A percentile compares a stretch with the other conserved stretches of the same genome.
These are phyloP conservation scores for Pseudogymnoascus sp. DNA, from an alignment of 2,329 filamentous ascomycete genomes.

Conservation along the genomic window DNA sequence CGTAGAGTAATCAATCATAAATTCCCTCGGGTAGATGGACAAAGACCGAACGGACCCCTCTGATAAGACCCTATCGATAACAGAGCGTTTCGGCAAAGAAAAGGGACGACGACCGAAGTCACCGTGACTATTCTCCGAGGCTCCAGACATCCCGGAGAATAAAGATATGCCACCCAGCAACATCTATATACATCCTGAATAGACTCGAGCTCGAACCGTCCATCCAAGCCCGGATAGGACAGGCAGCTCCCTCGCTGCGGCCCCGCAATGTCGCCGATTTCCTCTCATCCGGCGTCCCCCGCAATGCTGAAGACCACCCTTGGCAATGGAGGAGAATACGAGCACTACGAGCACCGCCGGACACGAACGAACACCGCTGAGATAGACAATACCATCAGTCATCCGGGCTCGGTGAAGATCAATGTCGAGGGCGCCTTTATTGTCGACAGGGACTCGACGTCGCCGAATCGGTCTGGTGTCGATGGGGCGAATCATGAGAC, in stretches of 20 bases:
- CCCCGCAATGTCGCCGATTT: slow-evolving; percentile 4
- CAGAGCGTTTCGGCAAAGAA: slow-evolving; percentile 7
- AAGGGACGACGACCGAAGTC: slow-evolving; percentile 8
- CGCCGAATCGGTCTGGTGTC: slow-evolving; percentile 36
- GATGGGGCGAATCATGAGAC: slow-evolving; percentile 58
- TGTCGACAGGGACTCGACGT: slow-evolving; percentile 67
- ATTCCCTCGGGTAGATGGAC: slow-evolving; percentile 2
- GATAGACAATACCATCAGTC: slow-evolving; percentile 39
- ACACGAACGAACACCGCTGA: slow-evolving; percentile 30
- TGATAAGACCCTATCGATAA: slow-evolving; percentile 9
- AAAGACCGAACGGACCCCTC: slow-evolving; percentile 2
- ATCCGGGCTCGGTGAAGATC: slow-evolving; percentile 73
- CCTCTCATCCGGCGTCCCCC: neutral
- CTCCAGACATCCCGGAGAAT: neutral
- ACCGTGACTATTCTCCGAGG: neutral
- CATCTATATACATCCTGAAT: slow-evolving; percentile 5
- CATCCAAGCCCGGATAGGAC: slow-evolving; percentile 6
- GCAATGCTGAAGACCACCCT: slow-evolving; percentile 1
- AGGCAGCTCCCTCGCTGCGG: neutral
- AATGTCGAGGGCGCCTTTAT: slow-evolving; percentile 97
- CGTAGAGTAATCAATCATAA: neutral
- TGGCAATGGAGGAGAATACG: slow-evolving; percentile 7
- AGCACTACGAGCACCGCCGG: slow-evolving; percentile 13
- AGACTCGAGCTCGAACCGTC: slow-evolving; percentile 6
- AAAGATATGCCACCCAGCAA: neutral